Evolutionary conservation across 345 rosid genomes (phyloP).

Genomic region (Citrus mangshanensis): DNA sequence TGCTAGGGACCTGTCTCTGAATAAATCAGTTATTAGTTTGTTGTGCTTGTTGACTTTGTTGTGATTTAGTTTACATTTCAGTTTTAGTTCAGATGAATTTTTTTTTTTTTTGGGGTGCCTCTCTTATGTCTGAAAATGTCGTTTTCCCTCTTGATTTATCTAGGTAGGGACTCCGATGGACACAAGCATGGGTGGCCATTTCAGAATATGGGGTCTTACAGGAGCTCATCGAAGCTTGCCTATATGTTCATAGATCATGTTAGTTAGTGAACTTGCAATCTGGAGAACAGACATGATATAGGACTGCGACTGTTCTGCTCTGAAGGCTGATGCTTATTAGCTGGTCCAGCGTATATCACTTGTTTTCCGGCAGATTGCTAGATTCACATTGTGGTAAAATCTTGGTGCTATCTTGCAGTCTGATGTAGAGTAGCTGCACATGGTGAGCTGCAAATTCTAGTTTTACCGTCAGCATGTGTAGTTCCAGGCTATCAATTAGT

Average conservation of each 20-base stretch:
- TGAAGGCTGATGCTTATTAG: background rate
- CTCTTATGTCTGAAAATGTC: background rate
- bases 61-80: background rate
- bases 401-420: background rate
- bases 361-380: background rate
- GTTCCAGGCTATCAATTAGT: too few species aligned
- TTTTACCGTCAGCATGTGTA: too few species aligned
- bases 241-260: background rate
- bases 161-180: background rate
- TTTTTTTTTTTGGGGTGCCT: background rate
- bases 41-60: background rate
- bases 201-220: too few species aligned
- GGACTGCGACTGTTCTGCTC: background rate
- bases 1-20: background rate
- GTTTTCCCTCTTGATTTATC: background rate
- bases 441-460: too few species aligned
- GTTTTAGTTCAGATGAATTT: background rate
- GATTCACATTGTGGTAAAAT: background rate
- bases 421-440: too few species aligned
- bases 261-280: background rate
- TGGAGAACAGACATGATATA: background rate
- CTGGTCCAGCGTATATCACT: background rate
- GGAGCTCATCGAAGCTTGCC: background rate
- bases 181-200: background rate
- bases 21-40: background rate